Evolutionary conservation across 2,329 filamentous ascomycete genomes (phyloP).

Genomic region (Trichoderma koningiopsis): DNA sequence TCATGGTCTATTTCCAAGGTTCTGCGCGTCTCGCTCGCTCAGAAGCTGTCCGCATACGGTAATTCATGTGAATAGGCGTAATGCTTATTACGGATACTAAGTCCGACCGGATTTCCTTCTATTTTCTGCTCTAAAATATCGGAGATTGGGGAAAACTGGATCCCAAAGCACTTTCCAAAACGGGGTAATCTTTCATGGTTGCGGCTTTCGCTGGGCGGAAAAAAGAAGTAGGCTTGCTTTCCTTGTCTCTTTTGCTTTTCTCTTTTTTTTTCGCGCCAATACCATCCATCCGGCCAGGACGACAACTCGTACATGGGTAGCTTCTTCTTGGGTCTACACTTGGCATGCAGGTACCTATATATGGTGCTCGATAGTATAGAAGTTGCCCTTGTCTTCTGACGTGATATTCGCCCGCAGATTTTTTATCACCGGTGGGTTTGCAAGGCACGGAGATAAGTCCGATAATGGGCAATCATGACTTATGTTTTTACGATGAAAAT

Average conservation of each 20-base stretch:
- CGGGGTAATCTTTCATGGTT: not conserved
- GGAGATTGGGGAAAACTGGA: not conserved
- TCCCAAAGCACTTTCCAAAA: constrained; percentile 5
- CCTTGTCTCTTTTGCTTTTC: not conserved
- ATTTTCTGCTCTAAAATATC: not conserved
- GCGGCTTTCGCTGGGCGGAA: not conserved
- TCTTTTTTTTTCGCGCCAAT: too few relatives aligned
- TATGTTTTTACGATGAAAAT: not conserved
- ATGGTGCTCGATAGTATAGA: not conserved
- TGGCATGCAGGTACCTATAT: not conserved
- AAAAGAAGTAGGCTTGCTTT: not conserved
- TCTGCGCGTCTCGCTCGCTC: not conserved
- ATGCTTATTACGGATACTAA: not conserved
- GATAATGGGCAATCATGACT: not conserved
- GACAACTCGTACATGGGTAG: not conserved
- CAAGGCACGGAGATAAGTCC: not conserved
- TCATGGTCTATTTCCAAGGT: not conserved
- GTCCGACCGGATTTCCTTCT: not conserved
- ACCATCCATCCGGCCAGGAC: not conserved
- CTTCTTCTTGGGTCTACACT: not conserved
- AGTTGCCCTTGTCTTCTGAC: not conserved
- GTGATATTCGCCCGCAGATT: not conserved
- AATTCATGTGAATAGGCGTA: not conserved
- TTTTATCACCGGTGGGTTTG: not conserved
- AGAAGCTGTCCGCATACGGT: not conserved